Base-by-base conservation (phyloP, 805 yeast genomes). In the Tetrapisispora namnaoensis region DNA sequence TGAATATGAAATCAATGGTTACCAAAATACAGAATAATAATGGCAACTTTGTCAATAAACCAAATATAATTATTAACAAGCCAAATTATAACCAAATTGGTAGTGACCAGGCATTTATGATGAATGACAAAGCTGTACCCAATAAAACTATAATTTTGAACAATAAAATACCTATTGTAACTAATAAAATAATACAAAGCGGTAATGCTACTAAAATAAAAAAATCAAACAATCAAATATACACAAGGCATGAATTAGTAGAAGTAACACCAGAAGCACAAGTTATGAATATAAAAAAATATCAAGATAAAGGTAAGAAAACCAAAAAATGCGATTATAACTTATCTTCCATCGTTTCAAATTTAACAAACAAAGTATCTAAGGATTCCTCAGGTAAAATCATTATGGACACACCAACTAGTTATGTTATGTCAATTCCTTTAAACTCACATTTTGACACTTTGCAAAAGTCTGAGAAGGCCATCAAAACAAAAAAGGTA, bases 401-500 rank as follows among this genome's bases (percentile, higher is more conserved):
- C 7, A 42, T 61, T 2, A 49, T 62, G 6, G 63, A 63, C 47
- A 44, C 64, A 3, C 66, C 68, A 2, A 52, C 57, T 11, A 56
- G 63, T 4, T 65, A 50, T 44, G 53, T 61, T 8, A 42, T 63
- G 20, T 65, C 69, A 6, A 39, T 57, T 9, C 49, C 55, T 5
- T 52, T 59, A n/a, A 56, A 66, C 6, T 62, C 58, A 32, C 58
- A 59, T 24, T 71, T 66, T 37, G 66, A 62, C 32, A 56, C 55
- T 11, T 46, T 73, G 32, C 70, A 64, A 39, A 59, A 63, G 36
- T 58, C 66, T 37, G 70, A 70, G 47, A 61, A 64, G 39, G 51
- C 48, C 21, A 60, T 55, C 32, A 57, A 59, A 39, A 42, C 52
- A 10, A 60, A 61, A 49, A 50, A 62, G 36, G 41, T 51, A 20